Evolutionary conservation across 192 early-diverging fungal genomes (phyloP), one percentile per base, ranked within the genome.

Genomic region (Chytriomyces hyalinus): DNA sequence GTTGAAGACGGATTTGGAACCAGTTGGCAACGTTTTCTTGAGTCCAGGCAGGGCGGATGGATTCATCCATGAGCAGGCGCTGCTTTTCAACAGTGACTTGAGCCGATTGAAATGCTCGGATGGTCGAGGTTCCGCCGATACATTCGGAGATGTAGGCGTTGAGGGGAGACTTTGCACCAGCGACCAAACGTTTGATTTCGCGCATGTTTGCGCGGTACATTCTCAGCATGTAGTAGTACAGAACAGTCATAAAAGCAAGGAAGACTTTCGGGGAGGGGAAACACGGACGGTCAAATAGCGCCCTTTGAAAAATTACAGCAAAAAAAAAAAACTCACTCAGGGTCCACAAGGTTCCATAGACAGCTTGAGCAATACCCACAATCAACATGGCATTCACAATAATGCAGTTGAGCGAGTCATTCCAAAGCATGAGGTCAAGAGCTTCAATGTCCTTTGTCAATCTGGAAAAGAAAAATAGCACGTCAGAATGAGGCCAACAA

Each of bases 131-230:
- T 4, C 93, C 93, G 17, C 87, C 87, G 46, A 93, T 70, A 0
- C 91, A 85, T 59, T 93, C 92, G 7, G 67, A 66, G 85, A 93
- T 49, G 86, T 84, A 78, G 80, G 88, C 60, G 2, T 17, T 75
- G 4, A 97, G 82, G 0, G 94, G 92, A 6, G 91, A 92, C 49
- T 91, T 85, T 24, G 89, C 78, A 36, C 91, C 87, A 8, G 91
- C 90, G 60, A 93, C 92, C 6, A 96, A 81, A 24, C 93, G 91
- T 76, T 94, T 87, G 62, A 87, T 74, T 71, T 85, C 83, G 26
- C 81, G 77, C 70, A 63, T 71, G 36, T 59, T 83, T 17, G 65
- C 61, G 15, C 83, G 83, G 76, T 83, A 87, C 46, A 77, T 76
- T 5, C 65, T 65, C 13, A 75, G 51, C 24, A 83, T 59, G 57